phyloP scores from a whole-genome alignment of 331 rosid genomes.

The Cucumis variabilis region DNA sequence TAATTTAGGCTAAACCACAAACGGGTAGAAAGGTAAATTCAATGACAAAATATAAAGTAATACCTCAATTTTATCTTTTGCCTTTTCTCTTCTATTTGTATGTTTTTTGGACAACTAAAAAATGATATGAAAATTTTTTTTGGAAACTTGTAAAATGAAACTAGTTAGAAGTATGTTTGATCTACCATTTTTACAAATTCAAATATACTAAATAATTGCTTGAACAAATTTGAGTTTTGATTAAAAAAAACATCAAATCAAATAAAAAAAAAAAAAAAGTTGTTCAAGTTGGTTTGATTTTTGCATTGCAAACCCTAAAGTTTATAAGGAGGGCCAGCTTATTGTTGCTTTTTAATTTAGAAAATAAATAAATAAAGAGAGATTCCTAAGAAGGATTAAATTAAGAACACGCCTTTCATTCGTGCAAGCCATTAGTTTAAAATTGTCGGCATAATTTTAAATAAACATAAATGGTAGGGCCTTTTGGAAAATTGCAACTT shows the following conservation, averaged over 20 bases:
- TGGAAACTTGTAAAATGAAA: too few relatives aligned
- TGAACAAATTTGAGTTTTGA: too few relatives aligned
- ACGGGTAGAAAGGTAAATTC: too few relatives aligned
- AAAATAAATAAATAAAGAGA: background rate
- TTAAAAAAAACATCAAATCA: background rate
- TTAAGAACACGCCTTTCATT: background rate
- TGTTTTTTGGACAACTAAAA: too few relatives aligned
- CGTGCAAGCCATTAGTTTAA: conserved; percentile 26
- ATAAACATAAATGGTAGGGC: conserved; percentile 19
- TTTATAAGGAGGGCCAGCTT: background rate
- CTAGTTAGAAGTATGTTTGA: too few relatives aligned
- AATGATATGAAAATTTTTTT: too few relatives aligned
- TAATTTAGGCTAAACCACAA: too few relatives aligned
- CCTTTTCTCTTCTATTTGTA: too few relatives aligned
- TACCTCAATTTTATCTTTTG: too few relatives aligned
- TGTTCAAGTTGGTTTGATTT: conserved; percentile 4
- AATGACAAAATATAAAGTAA: too few relatives aligned
- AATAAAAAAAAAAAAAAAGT: background rate
- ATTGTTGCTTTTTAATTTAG: conserved; percentile 7
- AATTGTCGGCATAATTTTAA: conserved; percentile 28
- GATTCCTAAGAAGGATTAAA: conserved; percentile 24
- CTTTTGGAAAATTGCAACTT: background rate
- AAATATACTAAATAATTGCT: too few relatives aligned
- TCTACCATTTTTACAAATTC: too few relatives aligned
- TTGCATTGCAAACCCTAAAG: background rate